phyloP scores from a whole-genome alignment of 257 asterid species.

The Vinca minor region DNA sequence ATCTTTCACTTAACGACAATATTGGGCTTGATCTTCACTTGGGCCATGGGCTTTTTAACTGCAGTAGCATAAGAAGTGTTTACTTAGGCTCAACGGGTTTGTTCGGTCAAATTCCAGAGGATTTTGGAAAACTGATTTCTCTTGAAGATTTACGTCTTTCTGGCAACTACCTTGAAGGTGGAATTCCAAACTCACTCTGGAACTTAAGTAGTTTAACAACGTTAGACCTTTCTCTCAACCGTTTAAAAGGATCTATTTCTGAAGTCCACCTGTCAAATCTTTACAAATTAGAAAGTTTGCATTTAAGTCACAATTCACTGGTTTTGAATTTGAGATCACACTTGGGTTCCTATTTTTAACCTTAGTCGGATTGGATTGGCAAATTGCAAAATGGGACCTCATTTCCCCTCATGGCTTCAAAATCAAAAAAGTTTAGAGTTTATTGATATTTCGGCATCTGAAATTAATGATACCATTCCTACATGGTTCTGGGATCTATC shows the following conservation, averaged over 20 bases:
- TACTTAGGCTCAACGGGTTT: constrained; percentile 17
- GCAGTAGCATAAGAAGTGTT: constrained; percentile 8
- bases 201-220: constrained; percentile 12
- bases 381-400: constrained; percentile 13
- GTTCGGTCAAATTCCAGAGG: constrained; percentile 24
- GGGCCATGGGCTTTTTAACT: constrained; percentile 20
- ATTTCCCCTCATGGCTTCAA: constrained; percentile 20
- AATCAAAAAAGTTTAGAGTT: constrained; percentile 1
- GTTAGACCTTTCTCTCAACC: not conserved
- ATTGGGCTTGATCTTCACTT: too few species aligned
- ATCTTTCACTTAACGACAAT: not conserved
- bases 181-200: constrained; percentile 19
- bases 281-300: not conserved
- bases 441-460: constrained; percentile 15
- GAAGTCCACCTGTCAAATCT: constrained; percentile 10
- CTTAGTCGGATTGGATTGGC: constrained; percentile 7
- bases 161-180: constrained; percentile 13
- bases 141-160: constrained; percentile 16
- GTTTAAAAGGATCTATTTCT: constrained; percentile 17
- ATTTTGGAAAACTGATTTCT: constrained; percentile 15
- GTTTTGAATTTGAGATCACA: not conserved
- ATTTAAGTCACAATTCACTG: constrained; percentile 12
- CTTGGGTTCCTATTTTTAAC: constrained; percentile 20
- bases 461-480: constrained; percentile 13
- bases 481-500: constrained; percentile 6